These are phyloP conservation scores for Diplodia intermedia DNA, from an alignment of 2,329 filamentous ascomycete species.

Conservation along the genomic window DNA sequence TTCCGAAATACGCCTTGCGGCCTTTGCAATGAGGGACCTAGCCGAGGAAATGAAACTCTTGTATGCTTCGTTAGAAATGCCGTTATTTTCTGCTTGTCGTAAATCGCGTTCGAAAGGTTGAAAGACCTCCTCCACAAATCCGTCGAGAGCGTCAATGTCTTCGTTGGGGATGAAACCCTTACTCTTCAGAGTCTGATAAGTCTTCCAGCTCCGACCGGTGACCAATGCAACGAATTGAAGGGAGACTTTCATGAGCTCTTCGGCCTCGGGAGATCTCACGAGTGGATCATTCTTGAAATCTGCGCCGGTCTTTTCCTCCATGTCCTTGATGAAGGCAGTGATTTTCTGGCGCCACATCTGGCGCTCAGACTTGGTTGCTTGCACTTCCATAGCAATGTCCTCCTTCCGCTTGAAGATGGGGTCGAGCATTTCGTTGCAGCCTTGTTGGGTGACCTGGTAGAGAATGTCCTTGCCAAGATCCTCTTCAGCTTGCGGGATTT, in stretches of 20 bases:
- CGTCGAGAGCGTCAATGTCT: constrained; percentile 19
- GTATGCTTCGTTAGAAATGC: constrained; percentile 25
- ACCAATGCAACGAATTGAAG: constrained; percentile 28
- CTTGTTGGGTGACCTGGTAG: constrained; percentile 89
- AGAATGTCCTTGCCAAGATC: constrained; percentile 88
- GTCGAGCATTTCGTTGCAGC: constrained; percentile 91
- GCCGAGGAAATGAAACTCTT: constrained; percentile 24
- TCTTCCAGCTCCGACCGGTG: constrained; percentile 28
- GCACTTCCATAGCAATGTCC: constrained; percentile 73
- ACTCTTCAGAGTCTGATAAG: constrained; percentile 15
- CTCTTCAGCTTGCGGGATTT: constrained; percentile 78
- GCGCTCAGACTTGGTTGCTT: constrained; percentile 47
- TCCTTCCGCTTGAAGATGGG: constrained; percentile 83
- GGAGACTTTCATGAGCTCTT: constrained; percentile 29
- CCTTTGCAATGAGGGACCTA: constrained; percentile 24
- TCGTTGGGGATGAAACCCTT: background rate
- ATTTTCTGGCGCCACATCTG: constrained; percentile 34
- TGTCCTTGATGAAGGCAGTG: constrained; percentile 19
- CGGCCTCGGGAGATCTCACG: constrained; percentile 21
- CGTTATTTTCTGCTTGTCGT: constrained; percentile 18
- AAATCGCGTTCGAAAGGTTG: constrained; percentile 29
- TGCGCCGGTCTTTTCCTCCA: constrained; percentile 38
- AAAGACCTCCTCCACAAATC: constrained; percentile 28
- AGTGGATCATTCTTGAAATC: constrained; percentile 33
- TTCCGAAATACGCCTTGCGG: constrained; percentile 21